Evolutionary conservation across 805 yeast genomes (phyloP).

Genomic region (Pichia eremophila): DNA sequence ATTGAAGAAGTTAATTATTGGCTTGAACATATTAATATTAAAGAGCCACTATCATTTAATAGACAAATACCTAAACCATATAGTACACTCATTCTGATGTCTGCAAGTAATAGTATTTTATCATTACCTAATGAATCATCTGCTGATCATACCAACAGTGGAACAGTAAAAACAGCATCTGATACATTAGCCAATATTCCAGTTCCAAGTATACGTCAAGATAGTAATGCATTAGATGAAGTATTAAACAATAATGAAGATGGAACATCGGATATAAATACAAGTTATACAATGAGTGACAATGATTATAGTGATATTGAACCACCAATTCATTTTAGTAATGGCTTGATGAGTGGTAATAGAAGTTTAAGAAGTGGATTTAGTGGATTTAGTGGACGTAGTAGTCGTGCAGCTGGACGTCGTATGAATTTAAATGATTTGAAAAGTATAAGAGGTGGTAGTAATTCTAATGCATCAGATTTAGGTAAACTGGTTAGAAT

Average conservation of each 20-base stretch:
- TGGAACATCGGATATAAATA: not conserved
- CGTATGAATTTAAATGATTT: constrained; percentile 2
- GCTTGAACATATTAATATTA: constrained; percentile 1
- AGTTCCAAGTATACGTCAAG: not conserved
- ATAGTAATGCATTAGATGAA: not conserved
- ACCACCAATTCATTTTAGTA: not conserved
- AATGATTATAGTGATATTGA: not conserved
- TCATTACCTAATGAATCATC: constrained; percentile 1
- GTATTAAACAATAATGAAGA: not conserved
- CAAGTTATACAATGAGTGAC: not conserved
- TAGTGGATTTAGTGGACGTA: not conserved
- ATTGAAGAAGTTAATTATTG: not conserved
- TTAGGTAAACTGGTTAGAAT: not conserved
- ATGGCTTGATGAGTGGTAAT: not conserved
- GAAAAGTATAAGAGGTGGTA: not conserved
- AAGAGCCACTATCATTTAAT: not conserved
- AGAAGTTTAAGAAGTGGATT: not conserved
- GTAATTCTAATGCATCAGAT: not conserved
- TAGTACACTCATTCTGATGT: not conserved
- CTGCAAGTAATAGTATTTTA: constrained; percentile 6
- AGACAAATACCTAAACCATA: constrained; percentile 1
- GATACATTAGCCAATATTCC: not conserved
- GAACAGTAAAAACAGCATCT: not conserved
- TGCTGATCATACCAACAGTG: not conserved
- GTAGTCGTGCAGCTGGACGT: constrained; percentile 1